Base-by-base conservation (phyloP, 306 rosid genomes). In the Cucurbita moschata region DNA sequence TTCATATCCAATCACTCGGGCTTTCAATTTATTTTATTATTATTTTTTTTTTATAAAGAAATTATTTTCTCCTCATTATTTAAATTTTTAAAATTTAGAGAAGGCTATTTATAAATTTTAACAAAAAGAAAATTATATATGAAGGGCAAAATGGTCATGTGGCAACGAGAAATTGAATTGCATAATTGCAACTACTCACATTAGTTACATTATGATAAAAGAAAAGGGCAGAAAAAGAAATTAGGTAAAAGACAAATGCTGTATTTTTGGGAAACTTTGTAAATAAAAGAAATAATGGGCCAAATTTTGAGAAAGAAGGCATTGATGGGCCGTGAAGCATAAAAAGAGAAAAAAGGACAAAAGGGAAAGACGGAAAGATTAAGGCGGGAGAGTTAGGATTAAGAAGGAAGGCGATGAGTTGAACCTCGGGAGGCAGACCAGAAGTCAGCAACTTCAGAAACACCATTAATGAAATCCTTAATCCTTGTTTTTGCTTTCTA, bases 371-470 rank as follows among this genome's bases (percentile, higher is more conserved):
- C 51, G 40, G 35, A 30, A 51, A 50, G 74, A 68, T 70, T 50
- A 70, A 70, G 74, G 74, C 74, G 74, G 74, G 74, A 70, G 58
- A 15, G 57, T 3, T 30, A 13, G 2, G 35, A 66, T 66, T 66
- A 66, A 44, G 55, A 21, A 66, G 51, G 4, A 39, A 40, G 50
- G 15, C 30, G 52, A 64, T 10, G 18, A 18, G 71, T 42, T 40
- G 52, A 65, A 18, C 71, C 71, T 65, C 38, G 38, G 38, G 71
- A 43, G 38, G 53, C 53, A 65, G 53, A 65, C 71, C 71, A 68
- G 73, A 69, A 49, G 57, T 69, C 58, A 46, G 73, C 54, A 69
- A 69, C 53, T 21, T 46, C 72, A 23, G 0, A 50, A 67, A 7
- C 21, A 5, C 38, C 43, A 69, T 69, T 69, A 70, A 35, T 62